Conservation (phyloP, 2,329 filamentous ascomycete genomes). For the Cryphonectria carpinicola region DNA sequence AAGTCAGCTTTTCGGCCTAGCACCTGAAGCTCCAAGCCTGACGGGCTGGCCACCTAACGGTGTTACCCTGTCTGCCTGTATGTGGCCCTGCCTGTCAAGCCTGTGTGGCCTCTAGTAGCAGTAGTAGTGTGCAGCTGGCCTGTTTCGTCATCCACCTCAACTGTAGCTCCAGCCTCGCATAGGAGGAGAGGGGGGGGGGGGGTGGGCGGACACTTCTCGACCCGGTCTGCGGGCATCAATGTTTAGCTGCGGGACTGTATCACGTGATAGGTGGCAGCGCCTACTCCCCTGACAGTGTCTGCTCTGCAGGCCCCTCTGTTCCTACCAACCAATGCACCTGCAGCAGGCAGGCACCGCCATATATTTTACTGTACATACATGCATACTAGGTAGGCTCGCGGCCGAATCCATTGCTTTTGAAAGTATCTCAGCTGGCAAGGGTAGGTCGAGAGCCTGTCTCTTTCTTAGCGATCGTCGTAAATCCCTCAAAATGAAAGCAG, state of each 20-base stretch:
- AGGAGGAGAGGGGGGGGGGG: background rate
- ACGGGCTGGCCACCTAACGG: background rate
- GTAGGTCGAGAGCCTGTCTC: background rate
- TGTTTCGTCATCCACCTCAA: conserved; percentile 12
- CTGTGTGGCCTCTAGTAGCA: background rate
- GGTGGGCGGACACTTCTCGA: background rate
- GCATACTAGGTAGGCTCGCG: background rate
- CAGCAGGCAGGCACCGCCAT: background rate
- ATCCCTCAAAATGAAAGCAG: background rate
- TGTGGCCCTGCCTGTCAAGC: background rate
- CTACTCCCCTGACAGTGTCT: background rate
- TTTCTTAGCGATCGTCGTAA: no score
- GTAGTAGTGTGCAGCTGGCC: background rate
- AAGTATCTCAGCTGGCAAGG: background rate
- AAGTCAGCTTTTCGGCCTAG: conserved; percentile 5
- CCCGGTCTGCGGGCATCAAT: background rate
- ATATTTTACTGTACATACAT: background rate
- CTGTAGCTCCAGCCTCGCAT: conserved; percentile 9
- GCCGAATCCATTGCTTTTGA: background rate
- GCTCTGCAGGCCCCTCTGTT: background rate
- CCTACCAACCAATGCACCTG: background rate
- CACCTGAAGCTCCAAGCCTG: background rate
- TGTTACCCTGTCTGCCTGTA: background rate
- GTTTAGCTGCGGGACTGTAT: background rate
- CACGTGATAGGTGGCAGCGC: background rate